These are phyloP conservation scores for Coix lacrymajobi DNA, from an alignment of 176 grass and related monocot species.

Conservation along the genomic window DNA sequence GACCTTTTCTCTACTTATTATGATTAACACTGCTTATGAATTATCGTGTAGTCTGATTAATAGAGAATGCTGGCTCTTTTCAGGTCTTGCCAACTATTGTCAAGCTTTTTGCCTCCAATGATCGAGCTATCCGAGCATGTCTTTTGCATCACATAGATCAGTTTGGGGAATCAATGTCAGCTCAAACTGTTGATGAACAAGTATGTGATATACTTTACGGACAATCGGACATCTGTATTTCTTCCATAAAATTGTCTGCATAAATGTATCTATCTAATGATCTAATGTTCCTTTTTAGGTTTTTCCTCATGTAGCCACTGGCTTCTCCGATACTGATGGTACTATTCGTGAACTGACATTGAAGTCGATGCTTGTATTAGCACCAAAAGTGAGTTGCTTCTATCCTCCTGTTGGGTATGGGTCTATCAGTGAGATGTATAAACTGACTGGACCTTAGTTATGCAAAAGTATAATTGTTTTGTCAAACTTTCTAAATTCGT, in stretches of 20 bases:
- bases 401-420: conserved; percentile 1
- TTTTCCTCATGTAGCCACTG: conserved; percentile 93
- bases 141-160: conserved; percentile 98
- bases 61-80: conserved; percentile 29
- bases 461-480: not conserved
- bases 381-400: conserved; percentile 74
- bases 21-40: not conserved
- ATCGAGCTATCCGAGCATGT: conserved; percentile 92
- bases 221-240: not conserved
- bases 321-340: conserved; percentile 94
- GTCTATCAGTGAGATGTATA: not conserved
- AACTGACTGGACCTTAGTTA: not conserved
- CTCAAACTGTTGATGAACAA: conserved; percentile 98
- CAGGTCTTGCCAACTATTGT: conserved; percentile 96
- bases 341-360: conserved; percentile 91
- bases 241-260: conserved; percentile 22
- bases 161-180: conserved; percentile 85
- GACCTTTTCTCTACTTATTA: conserved; percentile 15
- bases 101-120: conserved; percentile 95
- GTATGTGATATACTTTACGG: conserved; percentile 42
- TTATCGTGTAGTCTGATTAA: not conserved
- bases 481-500: not conserved
- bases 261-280: conserved; percentile 30
- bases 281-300: conserved; percentile 46
- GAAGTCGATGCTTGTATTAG: conserved; percentile 96